These are phyloP conservation scores for Cutaneotrichosporon cavernicola DNA, from an alignment of 1,284 basidiomycete genomes.

Conservation along the genomic window DNA sequence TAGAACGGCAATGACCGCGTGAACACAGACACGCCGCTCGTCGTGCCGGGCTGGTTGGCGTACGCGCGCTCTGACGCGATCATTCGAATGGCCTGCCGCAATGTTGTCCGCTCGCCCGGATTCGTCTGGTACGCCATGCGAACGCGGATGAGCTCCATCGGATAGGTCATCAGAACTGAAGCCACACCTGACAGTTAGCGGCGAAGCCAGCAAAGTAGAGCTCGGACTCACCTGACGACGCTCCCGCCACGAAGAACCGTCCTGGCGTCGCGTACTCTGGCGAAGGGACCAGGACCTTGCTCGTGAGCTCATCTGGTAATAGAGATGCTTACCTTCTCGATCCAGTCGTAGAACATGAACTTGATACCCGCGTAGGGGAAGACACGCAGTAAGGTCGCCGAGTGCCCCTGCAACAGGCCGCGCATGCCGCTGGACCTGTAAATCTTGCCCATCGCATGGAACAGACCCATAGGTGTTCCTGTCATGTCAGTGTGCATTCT, in stretches of 20 bases:
- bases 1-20: conserved; percentile 50
- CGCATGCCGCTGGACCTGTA: conserved; percentile 68
- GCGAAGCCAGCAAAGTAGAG: not conserved
- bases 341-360: conserved; percentile 94
- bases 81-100: conserved; percentile 62
- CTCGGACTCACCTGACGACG: conserved; percentile 67
- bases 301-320: conserved; percentile 45
- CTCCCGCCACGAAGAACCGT: conserved; percentile 84
- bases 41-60: not conserved
- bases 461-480: conserved; percentile 60
- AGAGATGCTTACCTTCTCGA: conserved; percentile 63
- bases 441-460: conserved; percentile 77
- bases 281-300: conserved; percentile 74
- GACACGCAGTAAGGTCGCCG: conserved; percentile 70
- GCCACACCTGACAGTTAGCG: conserved; percentile 63
- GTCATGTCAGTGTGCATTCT: not conserved
- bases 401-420: conserved; percentile 93
- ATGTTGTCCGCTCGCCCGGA: conserved; percentile 59
- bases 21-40: conserved; percentile 44
- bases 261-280: conserved; percentile 72
- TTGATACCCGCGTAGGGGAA: conserved; percentile 98
- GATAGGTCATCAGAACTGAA: conserved; percentile 90
- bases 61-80: conserved; percentile 56
- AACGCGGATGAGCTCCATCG: conserved; percentile 91
- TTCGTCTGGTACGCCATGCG: conserved; percentile 88